Evolutionary conservation across 495 filamentous ascomycete species (phyloP).

Genomic region (Copromyces sp.): DNA sequence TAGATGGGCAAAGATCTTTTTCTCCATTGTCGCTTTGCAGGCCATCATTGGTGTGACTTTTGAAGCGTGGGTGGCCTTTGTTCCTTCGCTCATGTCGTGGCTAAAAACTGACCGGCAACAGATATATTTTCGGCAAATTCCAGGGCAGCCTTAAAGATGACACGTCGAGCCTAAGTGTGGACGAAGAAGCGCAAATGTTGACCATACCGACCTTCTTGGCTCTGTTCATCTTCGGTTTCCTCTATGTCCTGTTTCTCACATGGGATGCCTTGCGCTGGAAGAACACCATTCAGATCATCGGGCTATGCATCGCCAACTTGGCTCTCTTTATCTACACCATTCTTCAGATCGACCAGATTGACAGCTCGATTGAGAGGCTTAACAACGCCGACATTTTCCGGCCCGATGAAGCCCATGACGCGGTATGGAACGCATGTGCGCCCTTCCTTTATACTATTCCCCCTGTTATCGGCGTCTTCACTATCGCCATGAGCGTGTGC

Average conservation of each 20-base stretch:
- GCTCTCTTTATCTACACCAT: conserved; percentile 85
- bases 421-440: conserved; percentile 56
- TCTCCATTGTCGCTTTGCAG: conserved; percentile 63
- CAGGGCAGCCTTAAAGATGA: conserved; percentile 38
- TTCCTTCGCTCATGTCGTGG: background rate
- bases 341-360: conserved; percentile 83
- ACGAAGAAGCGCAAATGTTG: conserved; percentile 40
- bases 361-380: conserved; percentile 52
- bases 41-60: conserved; percentile 68
- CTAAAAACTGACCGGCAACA: conserved; percentile 21
- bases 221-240: conserved; percentile 92
- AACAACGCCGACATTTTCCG: conserved; percentile 17
- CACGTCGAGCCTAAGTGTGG: conserved; percentile 13
- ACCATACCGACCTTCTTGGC: conserved; percentile 85
- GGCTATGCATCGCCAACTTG: conserved; percentile 82
- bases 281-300: conserved; percentile 98
- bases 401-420: conserved; percentile 23
- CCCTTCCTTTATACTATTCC: conserved; percentile 82
- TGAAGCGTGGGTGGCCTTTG: conserved; percentile 58
- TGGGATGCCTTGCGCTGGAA: conserved; percentile 90
- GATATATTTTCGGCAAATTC: conserved; percentile 63
- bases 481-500: conserved; percentile 59
- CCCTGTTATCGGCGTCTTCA: conserved; percentile 67
- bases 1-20: conserved; percentile 81
- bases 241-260: conserved; percentile 80